phyloP scores from a whole-genome alignment of 192 early-diverging fungal genomes.

The Coemansia aciculifera region DNA sequence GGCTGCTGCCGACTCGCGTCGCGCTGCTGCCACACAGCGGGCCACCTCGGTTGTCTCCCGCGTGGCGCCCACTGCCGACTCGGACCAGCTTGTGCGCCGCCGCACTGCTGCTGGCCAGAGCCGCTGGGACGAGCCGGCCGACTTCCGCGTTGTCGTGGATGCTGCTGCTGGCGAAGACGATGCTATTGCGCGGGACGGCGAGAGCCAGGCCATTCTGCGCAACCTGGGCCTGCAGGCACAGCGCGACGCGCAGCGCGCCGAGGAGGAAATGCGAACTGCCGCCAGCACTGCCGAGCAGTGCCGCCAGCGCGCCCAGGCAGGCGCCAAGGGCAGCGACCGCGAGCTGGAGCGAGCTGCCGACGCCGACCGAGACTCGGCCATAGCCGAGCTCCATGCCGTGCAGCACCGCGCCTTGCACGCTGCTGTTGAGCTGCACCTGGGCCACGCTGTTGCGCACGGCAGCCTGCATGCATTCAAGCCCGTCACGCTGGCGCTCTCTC shows the following conservation, averaged over 20 bases:
- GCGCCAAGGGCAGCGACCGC: constrained; percentile 10
- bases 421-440: constrained; percentile 39
- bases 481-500: constrained; percentile 38
- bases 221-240: constrained; percentile 38
- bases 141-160: constrained; percentile 49
- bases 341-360: constrained; percentile 25
- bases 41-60: constrained; percentile 27
- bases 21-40: constrained; percentile 13
- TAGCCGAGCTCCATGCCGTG: constrained; percentile 43
- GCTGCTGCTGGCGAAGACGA: constrained; percentile 38
- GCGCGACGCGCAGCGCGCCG: constrained; percentile 17
- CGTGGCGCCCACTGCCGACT: constrained; percentile 25
- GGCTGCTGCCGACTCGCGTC: constrained; percentile 21
- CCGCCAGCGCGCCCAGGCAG: constrained; percentile 12
- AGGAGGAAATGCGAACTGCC: constrained; percentile 26
- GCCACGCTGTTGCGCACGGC: constrained; percentile 32
- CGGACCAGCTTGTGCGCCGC: constrained; percentile 30
- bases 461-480: constrained; percentile 46
- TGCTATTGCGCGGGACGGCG: constrained; percentile 27
- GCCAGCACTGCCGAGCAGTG: constrained; percentile 22
- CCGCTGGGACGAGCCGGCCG: constrained; percentile 49
- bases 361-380: constrained; percentile 25
- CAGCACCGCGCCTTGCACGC: constrained; percentile 38
- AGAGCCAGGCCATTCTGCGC: constrained; percentile 47
- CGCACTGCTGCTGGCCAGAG: constrained; percentile 34